Evolutionary conservation across 257 asterid species (phyloP), one percentile per base, ranked within the genome.

Genomic region (Phtheirospermum japonicum): DNA sequence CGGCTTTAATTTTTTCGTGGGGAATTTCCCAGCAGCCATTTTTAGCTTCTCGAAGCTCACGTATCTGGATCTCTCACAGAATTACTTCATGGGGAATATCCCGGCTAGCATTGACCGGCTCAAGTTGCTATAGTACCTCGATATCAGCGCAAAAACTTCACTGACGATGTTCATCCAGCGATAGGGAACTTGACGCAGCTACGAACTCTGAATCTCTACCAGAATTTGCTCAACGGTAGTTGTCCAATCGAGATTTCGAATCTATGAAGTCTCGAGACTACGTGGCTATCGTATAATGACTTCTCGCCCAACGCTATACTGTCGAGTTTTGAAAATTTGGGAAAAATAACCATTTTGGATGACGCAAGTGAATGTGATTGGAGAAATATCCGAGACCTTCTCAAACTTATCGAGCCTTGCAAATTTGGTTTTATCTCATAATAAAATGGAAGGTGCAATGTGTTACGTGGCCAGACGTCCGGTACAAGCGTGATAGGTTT

Each of bases 231-330:
- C 55, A 39, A 76, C 6, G 95, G 32, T 4, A 66, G 85, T 39
- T 73, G 84, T 67, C 95, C 97, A 2, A 45, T 69, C 2, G 93
- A 84, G 65, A 78, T 92, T 1, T 92, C 95, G 0, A 52, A 79
- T 16, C 63, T 92, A 61, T 28, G 54, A 9, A 76, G 84, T 59
- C 89, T 92, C 40, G 87, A 88, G 65, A 45, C 51, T 13, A 18
- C 12, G 8, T 76, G 37, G 0, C 72, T 92, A 9, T 66, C 51
- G 14, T 12, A 2, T 45, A 45, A 45, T 4, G 19, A 14, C 51
- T 45, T 45, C 19, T 2, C 19, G 3, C 51, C 51, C 19, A 18
- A 18, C 2, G 51, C 7, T 14, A 45, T 45, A 45, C 51, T 18
- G 51, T 18, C 51, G 51, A n/a, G 51, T 45, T 45, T 14, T 18